Conservation (phyloP, 108 stramenopile species). For the Skeletonema marinoi region DNA sequence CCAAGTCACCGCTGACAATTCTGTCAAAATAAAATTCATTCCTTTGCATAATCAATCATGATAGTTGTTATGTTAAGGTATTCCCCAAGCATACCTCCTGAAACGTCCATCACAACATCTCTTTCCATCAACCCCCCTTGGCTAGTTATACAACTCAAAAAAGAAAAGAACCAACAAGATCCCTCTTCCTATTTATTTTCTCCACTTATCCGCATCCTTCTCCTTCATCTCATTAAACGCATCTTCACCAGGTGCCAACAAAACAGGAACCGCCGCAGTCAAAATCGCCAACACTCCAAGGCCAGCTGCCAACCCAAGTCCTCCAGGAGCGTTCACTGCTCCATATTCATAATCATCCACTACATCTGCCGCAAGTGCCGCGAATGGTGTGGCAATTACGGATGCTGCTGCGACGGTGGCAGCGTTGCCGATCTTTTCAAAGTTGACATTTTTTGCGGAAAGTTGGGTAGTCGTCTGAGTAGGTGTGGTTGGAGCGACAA, state of each 20-base stretch:
- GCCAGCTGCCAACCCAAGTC: constrained; percentile 64
- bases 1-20: no score
- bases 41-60: neutral
- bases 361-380: constrained; percentile 61
- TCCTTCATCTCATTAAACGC: constrained; percentile 89
- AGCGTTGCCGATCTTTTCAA: constrained; percentile 14
- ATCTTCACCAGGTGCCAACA: constrained; percentile 77
- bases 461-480: neutral
- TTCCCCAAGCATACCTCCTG: neutral
- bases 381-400: constrained; percentile 55
- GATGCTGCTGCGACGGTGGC: constrained; percentile 30
- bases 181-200: constrained; percentile 12
- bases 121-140: no score
- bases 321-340: constrained; percentile 77
- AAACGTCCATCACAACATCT: neutral
- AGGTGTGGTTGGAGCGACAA: constrained; percentile 21
- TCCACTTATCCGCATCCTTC: constrained; percentile 62
- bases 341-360: constrained; percentile 89
- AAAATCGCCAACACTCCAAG: constrained; percentile 75
- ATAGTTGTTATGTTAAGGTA: neutral
- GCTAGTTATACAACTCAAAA: no score
- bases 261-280: constrained; percentile 73
- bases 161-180: neutral
- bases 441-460: constrained; percentile 5
- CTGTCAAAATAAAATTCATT: no score